Evolutionary conservation across 108 stramenopile species (phyloP).

Genomic region (Discostella stelligeroides): DNA sequence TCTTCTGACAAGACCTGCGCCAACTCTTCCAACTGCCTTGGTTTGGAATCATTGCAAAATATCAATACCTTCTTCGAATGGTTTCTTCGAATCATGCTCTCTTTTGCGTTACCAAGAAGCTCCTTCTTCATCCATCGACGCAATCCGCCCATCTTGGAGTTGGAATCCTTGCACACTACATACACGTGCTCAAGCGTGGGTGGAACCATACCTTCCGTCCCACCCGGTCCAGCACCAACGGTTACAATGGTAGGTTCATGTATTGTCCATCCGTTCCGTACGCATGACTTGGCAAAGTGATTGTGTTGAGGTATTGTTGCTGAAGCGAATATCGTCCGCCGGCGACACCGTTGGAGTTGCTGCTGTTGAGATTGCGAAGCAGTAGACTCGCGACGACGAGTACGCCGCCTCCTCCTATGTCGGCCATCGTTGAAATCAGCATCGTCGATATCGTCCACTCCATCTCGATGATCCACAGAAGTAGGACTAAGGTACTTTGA

Average conservation of each 20-base stretch:
- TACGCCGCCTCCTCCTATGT: background rate
- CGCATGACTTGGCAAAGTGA: constrained; percentile 88
- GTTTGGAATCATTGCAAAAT: constrained; percentile 74
- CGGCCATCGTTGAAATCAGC: background rate
- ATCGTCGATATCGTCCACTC: constrained; percentile 14
- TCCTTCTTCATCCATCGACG: constrained; percentile 73
- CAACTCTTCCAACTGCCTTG: constrained; percentile 66
- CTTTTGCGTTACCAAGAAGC: background rate
- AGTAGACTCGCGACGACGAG: constrained; percentile 5
- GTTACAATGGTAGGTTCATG: constrained; percentile 64
- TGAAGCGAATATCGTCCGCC: constrained; percentile 94
- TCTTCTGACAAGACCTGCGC: constrained; percentile 62
- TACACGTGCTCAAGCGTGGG: constrained; percentile 82
- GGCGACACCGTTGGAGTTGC: background rate
- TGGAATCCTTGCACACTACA: constrained; percentile 68
- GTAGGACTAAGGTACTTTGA: constrained; percentile 84
- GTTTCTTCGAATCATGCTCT: background rate
- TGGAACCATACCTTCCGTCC: constrained; percentile 83
- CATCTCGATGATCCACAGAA: constrained; percentile 35
- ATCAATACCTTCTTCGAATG: constrained; percentile 52
- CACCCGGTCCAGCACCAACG: constrained; percentile 81
- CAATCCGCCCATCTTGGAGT: constrained; percentile 77
- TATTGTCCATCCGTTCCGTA: constrained; percentile 87
- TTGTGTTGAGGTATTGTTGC: constrained; percentile 94
- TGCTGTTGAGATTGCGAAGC: background rate